Evolutionary conservation across 1,284 basidiomycete genomes (phyloP).

Genomic region (Leccinum solheimii): DNA sequence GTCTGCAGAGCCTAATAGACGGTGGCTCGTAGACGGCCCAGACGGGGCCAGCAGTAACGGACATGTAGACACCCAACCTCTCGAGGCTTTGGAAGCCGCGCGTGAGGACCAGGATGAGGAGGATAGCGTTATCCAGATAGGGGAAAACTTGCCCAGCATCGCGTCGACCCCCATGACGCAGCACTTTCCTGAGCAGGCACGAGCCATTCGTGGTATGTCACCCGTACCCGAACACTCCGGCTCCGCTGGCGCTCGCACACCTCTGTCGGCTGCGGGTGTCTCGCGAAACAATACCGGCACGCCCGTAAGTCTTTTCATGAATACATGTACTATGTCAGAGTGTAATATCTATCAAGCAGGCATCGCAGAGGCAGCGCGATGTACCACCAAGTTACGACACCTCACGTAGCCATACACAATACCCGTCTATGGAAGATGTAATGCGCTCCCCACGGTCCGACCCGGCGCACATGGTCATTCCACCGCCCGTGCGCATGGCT

Average conservation of each 20-base stretch:
- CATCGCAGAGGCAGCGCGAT: constrained; percentile 6
- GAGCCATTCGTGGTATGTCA: constrained; percentile 3
- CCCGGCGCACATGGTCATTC: constrained; percentile 8
- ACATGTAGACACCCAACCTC: constrained; percentile 5
- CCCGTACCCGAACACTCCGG: constrained; percentile 5
- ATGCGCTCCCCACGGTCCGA: neutral
- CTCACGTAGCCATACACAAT: constrained; percentile 11
- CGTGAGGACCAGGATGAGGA: constrained; percentile 16
- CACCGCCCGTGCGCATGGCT: constrained; percentile 16
- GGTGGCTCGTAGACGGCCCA: constrained; percentile 29
- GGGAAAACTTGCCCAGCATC: constrained; percentile 16
- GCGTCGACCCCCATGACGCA: constrained; percentile 18
- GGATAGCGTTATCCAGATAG: constrained; percentile 18
- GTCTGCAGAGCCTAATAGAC: constrained; percentile 20
- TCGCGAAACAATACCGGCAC: constrained; percentile 7
- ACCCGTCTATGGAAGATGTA: constrained; percentile 10
- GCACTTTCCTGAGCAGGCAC: constrained; percentile 13
- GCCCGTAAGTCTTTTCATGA: constrained; percentile 20
- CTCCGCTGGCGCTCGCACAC: neutral
- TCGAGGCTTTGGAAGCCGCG: constrained; percentile 4
- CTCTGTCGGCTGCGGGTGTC: neutral
- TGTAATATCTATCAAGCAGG: constrained; percentile 11
- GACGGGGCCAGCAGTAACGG: constrained; percentile 18
- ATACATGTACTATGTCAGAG: neutral
- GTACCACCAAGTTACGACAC: constrained; percentile 28